Evolutionary conservation across 2,329 filamentous ascomycete species (phyloP).

Genomic region (Fusarium sp.): DNA sequence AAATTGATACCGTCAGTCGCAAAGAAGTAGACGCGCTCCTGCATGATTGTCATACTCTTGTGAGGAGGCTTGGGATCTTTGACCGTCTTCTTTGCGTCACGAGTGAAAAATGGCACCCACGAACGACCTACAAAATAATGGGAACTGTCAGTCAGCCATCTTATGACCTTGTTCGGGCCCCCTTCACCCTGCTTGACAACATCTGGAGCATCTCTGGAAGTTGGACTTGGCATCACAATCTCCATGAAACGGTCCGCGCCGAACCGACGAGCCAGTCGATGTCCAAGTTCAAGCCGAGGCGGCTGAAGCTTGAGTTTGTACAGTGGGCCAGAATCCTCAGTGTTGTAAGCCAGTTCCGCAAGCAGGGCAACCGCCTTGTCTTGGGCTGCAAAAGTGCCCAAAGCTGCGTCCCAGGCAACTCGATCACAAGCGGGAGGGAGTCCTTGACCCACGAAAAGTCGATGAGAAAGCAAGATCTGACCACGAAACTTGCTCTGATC

Average conservation of each 20-base stretch:
- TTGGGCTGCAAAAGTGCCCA: slow-evolving; percentile 48
- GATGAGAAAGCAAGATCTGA: slow-evolving; percentile 49
- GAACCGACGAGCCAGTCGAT: slow-evolving; percentile 63
- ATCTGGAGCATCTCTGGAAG: slow-evolving; percentile 38
- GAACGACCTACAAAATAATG: slow-evolving; percentile 57
- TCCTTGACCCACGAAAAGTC: slow-evolving; percentile 52
- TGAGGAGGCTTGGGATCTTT: slow-evolving; percentile 44
- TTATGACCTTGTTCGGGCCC: slow-evolving; percentile 44
- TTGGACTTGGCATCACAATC: slow-evolving; percentile 58
- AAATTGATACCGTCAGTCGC: slow-evolving; percentile 60
- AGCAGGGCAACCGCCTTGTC: slow-evolving; percentile 54
- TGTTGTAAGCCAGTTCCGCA: slow-evolving; percentile 52
- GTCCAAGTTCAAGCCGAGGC: slow-evolving; percentile 56
- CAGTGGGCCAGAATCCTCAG: slow-evolving; percentile 48
- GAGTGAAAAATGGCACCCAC: slow-evolving; percentile 59
- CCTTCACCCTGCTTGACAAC: slow-evolving; percentile 46
- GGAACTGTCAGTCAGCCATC: slow-evolving; percentile 40
- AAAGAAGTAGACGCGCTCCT: slow-evolving; percentile 62
- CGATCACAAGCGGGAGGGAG: slow-evolving; percentile 58
- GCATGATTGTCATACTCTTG: slow-evolving; percentile 36
- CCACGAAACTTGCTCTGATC: slow-evolving; percentile 56
- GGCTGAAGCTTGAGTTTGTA: slow-evolving; percentile 59
- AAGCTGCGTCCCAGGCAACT: slow-evolving; percentile 56
- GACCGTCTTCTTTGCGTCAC: slow-evolving; percentile 50
- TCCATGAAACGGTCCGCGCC: slow-evolving; percentile 67